Percentiles rank a stretch among this genome's conserved stretches.
phyloP scores from a whole-genome alignment of 1,284 basidiomycete species.

The Tilletia indica region DNA sequence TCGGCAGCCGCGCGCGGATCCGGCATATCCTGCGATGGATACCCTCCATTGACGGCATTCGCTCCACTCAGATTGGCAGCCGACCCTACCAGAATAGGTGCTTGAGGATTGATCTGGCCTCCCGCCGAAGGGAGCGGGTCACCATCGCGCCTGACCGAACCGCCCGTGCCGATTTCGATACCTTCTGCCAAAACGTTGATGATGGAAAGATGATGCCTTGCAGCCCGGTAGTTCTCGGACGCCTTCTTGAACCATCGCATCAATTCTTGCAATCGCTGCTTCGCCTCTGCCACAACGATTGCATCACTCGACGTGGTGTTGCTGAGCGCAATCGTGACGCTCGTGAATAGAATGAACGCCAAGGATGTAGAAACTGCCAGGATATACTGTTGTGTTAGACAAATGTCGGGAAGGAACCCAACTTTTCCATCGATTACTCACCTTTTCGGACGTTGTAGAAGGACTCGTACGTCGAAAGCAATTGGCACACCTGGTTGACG shows the following conservation, averaged over 20 bases:
- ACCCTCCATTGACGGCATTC: background rate
- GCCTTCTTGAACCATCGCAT: slow-evolving; percentile 38
- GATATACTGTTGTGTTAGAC: slow-evolving; percentile 27
- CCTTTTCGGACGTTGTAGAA: background rate
- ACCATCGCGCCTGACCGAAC: background rate
- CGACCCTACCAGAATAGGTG: background rate
- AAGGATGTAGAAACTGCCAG: slow-evolving; percentile 34
- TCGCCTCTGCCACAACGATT: slow-evolving; percentile 30
- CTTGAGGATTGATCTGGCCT: background rate
- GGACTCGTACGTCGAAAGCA: slow-evolving; percentile 9
- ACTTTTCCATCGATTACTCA: background rate
- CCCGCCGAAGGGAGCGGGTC: background rate
- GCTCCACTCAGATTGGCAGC: background rate
- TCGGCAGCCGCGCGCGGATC: background rate
- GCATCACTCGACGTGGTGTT: slow-evolving; percentile 41
- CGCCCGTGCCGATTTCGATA: slow-evolving; percentile 25
- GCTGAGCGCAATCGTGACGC: slow-evolving; percentile 42
- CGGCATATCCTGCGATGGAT: background rate
- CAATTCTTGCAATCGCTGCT: slow-evolving; percentile 33
- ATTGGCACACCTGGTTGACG: slow-evolving; percentile 26
- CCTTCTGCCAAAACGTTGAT: slow-evolving; percentile 35
- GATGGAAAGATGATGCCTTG: slow-evolving; percentile 36
- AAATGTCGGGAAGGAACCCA: background rate
- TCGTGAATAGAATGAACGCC: slow-evolving; percentile 43
- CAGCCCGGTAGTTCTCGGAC: slow-evolving; percentile 33